Evolutionary conservation across 805 yeast species (phyloP), one percentile per base, ranked within the genome.

Genomic region (Blastobotrys peoriensis): DNA sequence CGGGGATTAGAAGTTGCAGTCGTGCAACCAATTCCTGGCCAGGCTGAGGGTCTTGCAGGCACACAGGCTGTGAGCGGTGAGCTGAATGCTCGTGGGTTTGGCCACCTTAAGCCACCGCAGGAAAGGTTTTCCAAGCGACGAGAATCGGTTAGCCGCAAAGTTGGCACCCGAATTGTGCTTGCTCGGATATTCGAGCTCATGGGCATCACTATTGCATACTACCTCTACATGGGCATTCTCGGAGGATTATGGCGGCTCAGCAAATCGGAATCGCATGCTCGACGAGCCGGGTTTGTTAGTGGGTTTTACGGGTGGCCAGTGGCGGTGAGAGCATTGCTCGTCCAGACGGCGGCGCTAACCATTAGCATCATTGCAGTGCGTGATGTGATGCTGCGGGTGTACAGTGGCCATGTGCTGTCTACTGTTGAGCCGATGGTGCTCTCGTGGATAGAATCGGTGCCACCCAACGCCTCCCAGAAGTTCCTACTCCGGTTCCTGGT

Each of bases 271-370:
- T 20, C 21, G 19, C 19, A 10, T 36, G 30, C 9, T 10, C 19
- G n/a, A 38, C 16, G 33, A 30, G 41, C 13, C 13, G 30, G 30
- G 8, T 48, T 41, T 25, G 23, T 37, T n/a, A 48, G 49, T 33
- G 51, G 51, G 3, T 41, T 44, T 41, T 48, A 48, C 22, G 51
- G 51, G 10, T 40, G 22, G 23, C 51, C 51, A 3, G 23, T 45
- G 3, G 36, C 43, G 16, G 33, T 17, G 19, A 25, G 33, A 25
- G 45, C 48, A 48, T 28, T 48, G 30, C 16, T 38, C 17, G 23
- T 23, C 18, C 51, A 48, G 37, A 35, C 45, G 5, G 27, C 15
- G 13, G 22, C 34, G n/a, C 35, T 45, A 17, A 23, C 36, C 15
- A 10, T 45, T 10, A 28, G 38, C 10, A 22, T 46, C 4, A 23